Evolutionary conservation across 805 yeast genomes (phyloP), one percentile per base, ranked within the genome.

Genomic region (Hanseniaspora clermontiae): DNA sequence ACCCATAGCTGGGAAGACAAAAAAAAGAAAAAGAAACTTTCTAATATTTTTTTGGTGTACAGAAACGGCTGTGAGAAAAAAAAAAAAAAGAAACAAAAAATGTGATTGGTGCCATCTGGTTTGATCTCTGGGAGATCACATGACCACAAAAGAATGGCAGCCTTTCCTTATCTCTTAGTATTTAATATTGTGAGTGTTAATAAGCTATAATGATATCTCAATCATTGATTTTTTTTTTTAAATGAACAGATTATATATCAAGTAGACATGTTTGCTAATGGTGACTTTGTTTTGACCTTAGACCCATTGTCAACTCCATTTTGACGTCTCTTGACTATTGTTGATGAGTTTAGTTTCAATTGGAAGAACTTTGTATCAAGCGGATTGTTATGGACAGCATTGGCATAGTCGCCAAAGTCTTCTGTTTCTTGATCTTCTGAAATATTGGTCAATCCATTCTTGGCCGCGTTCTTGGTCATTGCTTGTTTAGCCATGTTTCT

Each of bases 311-410:
- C 48, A 14, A 24, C n/a, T 8, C 45, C 49, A 40, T 67, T 64
- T 51, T 68, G 70, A 60, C 77, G 68, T 64, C 77, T 70, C 60
- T 69, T 71, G 7, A 72, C 66, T 43, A 73, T 73, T 0, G 76
- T 70, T 1, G 75, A 70, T 5, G 73, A 63, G 50, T 70, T 66
- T 48, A 73, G 55, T 27, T 61, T 66, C 45, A 73, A 57, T 51
- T 72, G 72, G 56, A 73, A 73, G 58, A 65, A 57, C 39, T 67
- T 63, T 12, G 65, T 51, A 24, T 64, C 67, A 32, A 62, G 51
- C 12, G 56, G 55, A 11, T 57, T 50, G 17, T 38, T 50, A 9
- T 60, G 58, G 5, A 53, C 57, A 14, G 57, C 57, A 19, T 34
- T 17, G 4, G 60, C 51, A 17, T 53, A 53, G 12, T 53, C 38